Conservation (phyloP, 768 basidiomycete species). For the Hortiboletus flavorubellus region DNA sequence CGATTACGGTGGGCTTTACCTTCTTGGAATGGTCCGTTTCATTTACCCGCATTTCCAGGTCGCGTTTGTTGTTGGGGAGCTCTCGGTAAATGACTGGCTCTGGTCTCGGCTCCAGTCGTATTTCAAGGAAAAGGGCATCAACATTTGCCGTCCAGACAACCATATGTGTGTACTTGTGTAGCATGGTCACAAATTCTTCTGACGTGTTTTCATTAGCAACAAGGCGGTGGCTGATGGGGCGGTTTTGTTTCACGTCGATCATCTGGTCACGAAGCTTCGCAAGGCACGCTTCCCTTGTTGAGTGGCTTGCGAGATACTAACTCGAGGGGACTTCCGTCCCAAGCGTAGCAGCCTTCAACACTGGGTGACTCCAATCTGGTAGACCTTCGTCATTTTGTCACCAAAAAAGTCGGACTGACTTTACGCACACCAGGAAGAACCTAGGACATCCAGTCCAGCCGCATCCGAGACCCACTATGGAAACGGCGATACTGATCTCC, state of each 20-base stretch:
- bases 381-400: not conserved
- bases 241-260: not conserved
- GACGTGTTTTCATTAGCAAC: not conserved
- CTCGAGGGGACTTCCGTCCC: too few relatives aligned
- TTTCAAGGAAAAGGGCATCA: constrained; percentile 1
- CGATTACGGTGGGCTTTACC: not conserved
- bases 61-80: constrained; percentile 13
- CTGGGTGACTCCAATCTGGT: too few relatives aligned
- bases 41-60: not conserved
- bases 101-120: constrained; percentile 11
- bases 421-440: not conserved
- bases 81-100: constrained; percentile 9
- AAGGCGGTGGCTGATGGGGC: constrained; percentile 9
- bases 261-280: not conserved
- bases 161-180: constrained; percentile 2
- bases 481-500: not conserved
- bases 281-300: too few relatives aligned
- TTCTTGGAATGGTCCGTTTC: not conserved
- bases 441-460: not conserved
- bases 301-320: too few relatives aligned
- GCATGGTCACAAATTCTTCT: not conserved
- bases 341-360: not conserved
- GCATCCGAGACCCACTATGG: not conserved
- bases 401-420: not conserved
- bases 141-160: constrained; percentile 3